Evolutionary conservation across 2,329 filamentous ascomycete genomes (phyloP), one percentile per base, ranked within the genome.

Genomic region (Aureobasidium sp.): DNA sequence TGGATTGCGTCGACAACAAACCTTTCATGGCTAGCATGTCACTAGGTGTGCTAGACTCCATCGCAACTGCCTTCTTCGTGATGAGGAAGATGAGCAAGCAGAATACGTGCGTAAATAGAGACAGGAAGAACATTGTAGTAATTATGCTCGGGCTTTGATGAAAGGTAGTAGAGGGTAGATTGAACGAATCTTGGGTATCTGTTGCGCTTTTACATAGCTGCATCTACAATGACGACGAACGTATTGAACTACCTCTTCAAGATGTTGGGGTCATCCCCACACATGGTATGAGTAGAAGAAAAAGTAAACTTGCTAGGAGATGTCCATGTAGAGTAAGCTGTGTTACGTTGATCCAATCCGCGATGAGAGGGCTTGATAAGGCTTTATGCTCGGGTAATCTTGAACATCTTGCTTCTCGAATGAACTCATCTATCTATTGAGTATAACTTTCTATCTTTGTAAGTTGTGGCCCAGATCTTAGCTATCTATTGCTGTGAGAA

Each of bases 271-370:
- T 14, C 27, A 57, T 45, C 54, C 39, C 2, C 21, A 29, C 29
- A 14, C 29, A 14, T 37, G 29, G 11, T 9, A 39, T 7, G 21
- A n/a, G 42, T 6, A 36, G 29, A 45, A 48, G 21, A 58, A 48
- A 48, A 48, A 21, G 9, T 37, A 58, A 14, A 29, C 42, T 10
- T 25, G 32, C 7, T 25, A 47, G 21, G 14, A 29, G 11, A 45
- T 4, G 30, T 32, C 27, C 5, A 30, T 30, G 27, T 14, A 47
- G 32, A 58, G 30, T 58, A 58, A 58, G 41, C 30, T 32, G 42
- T n/a, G 32, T 58, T 58, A 58, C 54, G 54, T 58, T 48, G 42
- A 58, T 30, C 54, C 54, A 58, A 58, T 58, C 50, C 50, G 37
- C 36, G 42, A 48, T 37, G 32, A 3, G 14, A 30, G 21, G 14